A percentile compares a stretch with the other conserved stretches of the same genome.
Conservation (phyloP, 306 rosid genomes). For the Vigna reflexopilosa region DNA sequence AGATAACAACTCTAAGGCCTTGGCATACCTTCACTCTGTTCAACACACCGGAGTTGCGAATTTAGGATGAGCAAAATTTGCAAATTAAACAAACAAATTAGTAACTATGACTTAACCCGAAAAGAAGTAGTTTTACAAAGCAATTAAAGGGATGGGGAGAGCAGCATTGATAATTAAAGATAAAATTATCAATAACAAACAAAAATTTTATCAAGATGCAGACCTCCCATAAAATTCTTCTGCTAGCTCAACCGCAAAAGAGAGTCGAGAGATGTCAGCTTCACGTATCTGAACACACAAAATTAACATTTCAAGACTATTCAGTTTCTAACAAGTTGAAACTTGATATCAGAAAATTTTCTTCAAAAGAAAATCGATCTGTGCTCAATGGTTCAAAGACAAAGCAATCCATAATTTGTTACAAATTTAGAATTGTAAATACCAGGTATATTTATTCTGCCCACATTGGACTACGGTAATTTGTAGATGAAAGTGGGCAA, state of each 20-base stretch:
- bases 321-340: slow-evolving; percentile 34
- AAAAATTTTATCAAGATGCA: slow-evolving; percentile 40
- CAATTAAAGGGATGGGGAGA: slow-evolving; percentile 18
- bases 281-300: slow-evolving; percentile 80
- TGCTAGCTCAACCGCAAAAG: slow-evolving; percentile 99
- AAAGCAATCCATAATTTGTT: slow-evolving; percentile 17
- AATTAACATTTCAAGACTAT: slow-evolving; percentile 41
- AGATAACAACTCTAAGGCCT: slow-evolving; percentile 34
- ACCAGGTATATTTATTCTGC: slow-evolving; percentile 24
- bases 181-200: slow-evolving; percentile 15
- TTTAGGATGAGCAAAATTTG: slow-evolving; percentile 34
- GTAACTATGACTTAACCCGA: slow-evolving; percentile 35
- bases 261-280: slow-evolving; percentile 94
- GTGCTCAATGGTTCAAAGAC: slow-evolving; percentile 27
- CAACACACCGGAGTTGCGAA: slow-evolving; percentile 47
- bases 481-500: background rate
- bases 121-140: slow-evolving; percentile 13
- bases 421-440: slow-evolving; percentile 7
- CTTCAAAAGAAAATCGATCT: background rate
- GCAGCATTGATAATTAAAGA: slow-evolving; percentile 17
- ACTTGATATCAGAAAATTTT: slow-evolving; percentile 14
- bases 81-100: slow-evolving; percentile 55
- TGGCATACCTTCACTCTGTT: slow-evolving; percentile 90
- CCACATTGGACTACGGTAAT: slow-evolving; percentile 8
- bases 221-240: slow-evolving; percentile 99